Base-by-base conservation (phyloP, 495 filamentous ascomycete species). In the Corynascus novoguineensis region DNA sequence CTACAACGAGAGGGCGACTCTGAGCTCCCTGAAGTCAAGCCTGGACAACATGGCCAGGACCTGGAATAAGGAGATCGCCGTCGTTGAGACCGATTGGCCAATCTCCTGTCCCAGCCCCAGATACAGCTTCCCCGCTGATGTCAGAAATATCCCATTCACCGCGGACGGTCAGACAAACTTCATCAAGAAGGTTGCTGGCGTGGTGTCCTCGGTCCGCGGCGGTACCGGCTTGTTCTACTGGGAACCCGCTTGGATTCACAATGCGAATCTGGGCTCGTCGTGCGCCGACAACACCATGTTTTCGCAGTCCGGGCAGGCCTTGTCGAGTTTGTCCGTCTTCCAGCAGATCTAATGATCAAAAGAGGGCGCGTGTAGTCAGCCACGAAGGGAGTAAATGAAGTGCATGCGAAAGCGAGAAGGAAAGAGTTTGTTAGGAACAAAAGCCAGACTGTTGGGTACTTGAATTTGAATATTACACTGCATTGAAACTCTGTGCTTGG, bases 21-120 rank as follows among this genome's bases (percentile, higher is more conserved):
- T 87, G 5, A 62, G 77, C 0, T 67, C 75, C 14, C 76, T 88
- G 57, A 75, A 78, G 62, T 71, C 69, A 1, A 81, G 78, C 59
- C 61, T 88, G 55, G 75, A 67, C 3, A 83, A 84, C 53, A 78
- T 88, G 73, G 75, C 79, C 29, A 74, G 70, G 45, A 72, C 66
- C 3, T 88, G 83, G 70, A 73, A 70, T 5, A 88, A 88, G 67
- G 71, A 78, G 22, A 67, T 88, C 22, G 59, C 83, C 17, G 81
- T 88, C 1, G 83, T 81, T 5, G 85, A 89, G 68, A 84, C 80
- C 1, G 75, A 88, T 64, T 88, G 84, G 84, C 85, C 84, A 0
- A 77, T 71, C n/a, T 72, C 74, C 8, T 87, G 84, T 58, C 77
- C 79, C 3, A 72, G 67, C 38, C 81, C 84, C 0, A 71, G 54